Percentiles rank a stretch among this genome's conserved stretches.
Conservation (phyloP, 1,139 yeast species). For the Wickerhamomyces sp. region DNA sequence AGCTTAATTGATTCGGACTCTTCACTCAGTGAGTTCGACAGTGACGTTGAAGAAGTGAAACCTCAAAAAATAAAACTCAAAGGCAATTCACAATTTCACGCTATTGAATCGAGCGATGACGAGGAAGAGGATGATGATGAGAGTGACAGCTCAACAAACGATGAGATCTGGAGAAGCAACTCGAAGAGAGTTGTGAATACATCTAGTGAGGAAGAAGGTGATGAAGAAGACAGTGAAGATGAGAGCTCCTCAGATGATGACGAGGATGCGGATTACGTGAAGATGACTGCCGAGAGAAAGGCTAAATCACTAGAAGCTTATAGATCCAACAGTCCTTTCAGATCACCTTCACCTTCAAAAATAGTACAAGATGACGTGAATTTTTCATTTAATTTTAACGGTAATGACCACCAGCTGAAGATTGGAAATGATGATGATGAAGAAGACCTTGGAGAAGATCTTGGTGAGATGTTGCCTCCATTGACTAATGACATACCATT, state of each 20-base stretch:
- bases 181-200: slow-evolving; percentile 24
- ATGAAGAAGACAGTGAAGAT: slow-evolving; percentile 30
- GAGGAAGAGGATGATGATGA: slow-evolving; percentile 27
- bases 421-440: slow-evolving; percentile 29
- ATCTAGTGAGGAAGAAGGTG: slow-evolving; percentile 32
- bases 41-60: slow-evolving; percentile 16
- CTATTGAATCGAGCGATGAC: slow-evolving; percentile 18
- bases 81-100: slow-evolving; percentile 7
- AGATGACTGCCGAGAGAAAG: slow-evolving; percentile 62
- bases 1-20: slow-evolving; percentile 22
- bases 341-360: slow-evolving; percentile 10
- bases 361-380: slow-evolving; percentile 33
- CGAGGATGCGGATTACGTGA: slow-evolving; percentile 66
- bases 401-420: slow-evolving; percentile 28
- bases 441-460: slow-evolving; percentile 72
- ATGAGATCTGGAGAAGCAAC: slow-evolving; percentile 23
- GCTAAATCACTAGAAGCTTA: slow-evolving; percentile 48
- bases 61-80: neutral
- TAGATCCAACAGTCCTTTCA: slow-evolving; percentile 28
- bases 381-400: slow-evolving; percentile 54
- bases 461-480: slow-evolving; percentile 23
- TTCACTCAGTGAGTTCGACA: slow-evolving; percentile 22
- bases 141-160: slow-evolving; percentile 26
- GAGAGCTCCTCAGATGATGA: slow-evolving; percentile 55
- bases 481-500: slow-evolving; percentile 7